A percentile compares a stretch with the other conserved stretches of the same genome.
Conservation (phyloP, 1,284 basidiomycete species). For the Boletus sp. region DNA sequence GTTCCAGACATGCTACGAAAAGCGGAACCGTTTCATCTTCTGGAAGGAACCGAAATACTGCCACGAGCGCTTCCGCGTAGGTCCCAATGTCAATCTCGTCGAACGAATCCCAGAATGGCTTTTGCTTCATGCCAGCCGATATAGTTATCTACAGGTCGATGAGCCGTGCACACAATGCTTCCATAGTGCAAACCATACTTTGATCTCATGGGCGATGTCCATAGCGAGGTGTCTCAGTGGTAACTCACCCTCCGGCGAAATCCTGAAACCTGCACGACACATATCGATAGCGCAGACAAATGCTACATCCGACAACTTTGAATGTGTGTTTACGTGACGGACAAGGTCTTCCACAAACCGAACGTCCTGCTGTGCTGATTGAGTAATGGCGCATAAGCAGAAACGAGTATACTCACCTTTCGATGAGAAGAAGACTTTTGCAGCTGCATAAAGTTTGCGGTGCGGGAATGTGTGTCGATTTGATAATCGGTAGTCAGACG, state of each 20-base stretch:
- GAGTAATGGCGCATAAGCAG: not conserved
- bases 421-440: conserved; percentile 35
- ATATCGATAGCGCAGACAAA: conserved; percentile 79
- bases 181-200: conserved; percentile 41
- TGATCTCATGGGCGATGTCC: conserved; percentile 77
- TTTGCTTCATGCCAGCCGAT: conserved; percentile 46
- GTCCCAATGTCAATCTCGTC: conserved; percentile 80
- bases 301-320: conserved; percentile 60
- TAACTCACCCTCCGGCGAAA: conserved; percentile 62
- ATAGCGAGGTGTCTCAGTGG: conserved; percentile 66
- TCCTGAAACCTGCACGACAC: conserved; percentile 73
- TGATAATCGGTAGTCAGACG: conserved; percentile 57
- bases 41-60: conserved; percentile 67
- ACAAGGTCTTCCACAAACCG: conserved; percentile 57
- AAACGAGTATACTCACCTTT: conserved; percentile 35
- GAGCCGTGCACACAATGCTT: not conserved
- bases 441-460: conserved; percentile 30
- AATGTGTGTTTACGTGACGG: conserved; percentile 45
- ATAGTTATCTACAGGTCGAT: conserved; percentile 40
- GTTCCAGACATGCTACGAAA: conserved; percentile 63
- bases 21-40: conserved; percentile 56
- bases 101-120: conserved; percentile 65
- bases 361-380: conserved; percentile 37
- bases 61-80: conserved; percentile 70
- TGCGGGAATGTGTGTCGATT: conserved; percentile 35